Base-by-base conservation (phyloP, 257 asterid species). In the Penstemon newberryi region DNA sequence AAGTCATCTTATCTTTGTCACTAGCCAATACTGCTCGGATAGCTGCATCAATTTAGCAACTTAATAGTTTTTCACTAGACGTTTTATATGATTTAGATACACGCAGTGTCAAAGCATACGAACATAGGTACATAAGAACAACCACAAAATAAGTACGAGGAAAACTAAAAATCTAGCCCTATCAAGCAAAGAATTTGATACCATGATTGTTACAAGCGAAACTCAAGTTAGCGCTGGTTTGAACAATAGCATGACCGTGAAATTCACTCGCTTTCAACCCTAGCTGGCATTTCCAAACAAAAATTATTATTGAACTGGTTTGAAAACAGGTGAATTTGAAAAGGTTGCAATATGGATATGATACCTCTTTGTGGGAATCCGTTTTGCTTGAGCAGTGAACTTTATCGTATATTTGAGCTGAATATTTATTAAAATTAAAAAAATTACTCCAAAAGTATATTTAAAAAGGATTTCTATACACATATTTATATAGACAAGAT, bases 21-120 rank as follows among this genome's bases (percentile, higher is more conserved):
- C 87, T 76, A 65, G 87, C 80, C 87, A 88, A 64, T 50, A 83
- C 92, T 42, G 94, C 92, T 68, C 56, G 87, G 78, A 87, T 76
- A 75, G 73, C 96, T 89, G 87, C 84, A 78, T 56, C 65, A 69
- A 45, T 56, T 66, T 57, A 41, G 60, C 44, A 66, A 57, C 62
- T 47, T 50, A 63, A 40, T 43, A 6, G 64, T 42, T 18, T 45
- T 7, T 61, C 55, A 59, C 49, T 12, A 60, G 15, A 40, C 12
- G 8, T 12, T 3, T 12, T 12, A 4, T 5, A 60, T 1, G 15
- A 62, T 25, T 25, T 18, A 66, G 49, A 58, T 4, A 40, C 1
- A 19, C 3, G 42, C 53, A 41, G 15, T 60, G 13, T 45, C 33
- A 36, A 56, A 39, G 37, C 11, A 40, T 37, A 37, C 60, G 43